Evolutionary conservation across 2,329 filamentous ascomycete genomes (phyloP).

Genomic region (Botrytis elliptica): DNA sequence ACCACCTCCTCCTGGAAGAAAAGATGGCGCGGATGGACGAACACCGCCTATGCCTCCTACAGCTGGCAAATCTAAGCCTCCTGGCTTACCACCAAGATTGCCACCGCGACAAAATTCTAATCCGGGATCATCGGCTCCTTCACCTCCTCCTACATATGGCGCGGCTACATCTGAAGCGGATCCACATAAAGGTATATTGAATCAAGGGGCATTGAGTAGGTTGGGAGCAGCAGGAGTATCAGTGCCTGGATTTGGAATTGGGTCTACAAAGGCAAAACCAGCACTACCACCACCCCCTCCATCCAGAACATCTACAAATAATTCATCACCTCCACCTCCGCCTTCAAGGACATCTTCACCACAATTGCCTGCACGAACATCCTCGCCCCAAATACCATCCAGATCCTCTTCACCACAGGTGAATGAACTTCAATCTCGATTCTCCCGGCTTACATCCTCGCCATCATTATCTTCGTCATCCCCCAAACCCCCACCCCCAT

Average conservation of each 20-base stretch:
- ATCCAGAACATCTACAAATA: constrained; percentile 20
- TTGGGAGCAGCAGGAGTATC: constrained; percentile 62
- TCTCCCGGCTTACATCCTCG: constrained; percentile 31
- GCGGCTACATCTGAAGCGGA: constrained; percentile 31
- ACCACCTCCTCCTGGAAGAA: constrained; percentile 57
- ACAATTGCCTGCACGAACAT: constrained; percentile 23
- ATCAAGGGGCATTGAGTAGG: constrained; percentile 51
- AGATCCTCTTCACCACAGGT: constrained; percentile 29
- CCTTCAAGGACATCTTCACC: constrained; percentile 24
- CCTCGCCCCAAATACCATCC: constrained; percentile 24
- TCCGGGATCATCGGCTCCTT: constrained; percentile 41
- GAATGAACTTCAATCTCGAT: constrained; percentile 41
- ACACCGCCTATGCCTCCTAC: constrained; percentile 29
- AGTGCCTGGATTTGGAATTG: constrained; percentile 65
- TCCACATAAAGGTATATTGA: constrained; percentile 38
- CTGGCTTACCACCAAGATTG: constrained; percentile 57
- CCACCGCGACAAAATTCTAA: constrained; percentile 47
- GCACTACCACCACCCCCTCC: constrained; percentile 34
- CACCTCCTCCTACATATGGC: constrained; percentile 43
- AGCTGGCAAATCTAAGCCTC: constrained; percentile 35
- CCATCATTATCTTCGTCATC: constrained; percentile 32
- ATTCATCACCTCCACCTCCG: constrained; percentile 26
- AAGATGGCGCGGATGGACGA: constrained; percentile 37
- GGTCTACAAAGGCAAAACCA: constrained; percentile 42
- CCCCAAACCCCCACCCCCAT: constrained; percentile 35